phyloP scores from a whole-genome alignment of 331 rosid species.

The Phaseolus coccineus region DNA sequence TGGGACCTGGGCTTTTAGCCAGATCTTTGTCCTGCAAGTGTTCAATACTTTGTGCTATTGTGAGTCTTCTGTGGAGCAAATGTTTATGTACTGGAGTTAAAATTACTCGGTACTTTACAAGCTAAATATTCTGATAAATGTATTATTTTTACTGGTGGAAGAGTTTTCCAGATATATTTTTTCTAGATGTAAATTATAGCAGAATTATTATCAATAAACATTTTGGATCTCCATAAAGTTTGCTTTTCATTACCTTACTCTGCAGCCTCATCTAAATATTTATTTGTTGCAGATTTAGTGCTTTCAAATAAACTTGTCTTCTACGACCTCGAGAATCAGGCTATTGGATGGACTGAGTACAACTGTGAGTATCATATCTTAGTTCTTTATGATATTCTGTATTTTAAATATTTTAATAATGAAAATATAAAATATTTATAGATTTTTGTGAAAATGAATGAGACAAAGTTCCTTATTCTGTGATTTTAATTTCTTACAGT shows the following conservation, averaged over 20 bases:
- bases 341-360: conserved; percentile 95
- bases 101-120: neutral
- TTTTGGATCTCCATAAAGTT: conserved; percentile 5
- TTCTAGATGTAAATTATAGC: neutral
- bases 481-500: neutral
- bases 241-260: conserved; percentile 18
- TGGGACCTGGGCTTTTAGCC: neutral
- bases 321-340: conserved; percentile 91
- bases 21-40: neutral
- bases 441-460: conserved; percentile 13
- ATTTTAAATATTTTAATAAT: conserved; percentile 18
- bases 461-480: neutral
- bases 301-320: conserved; percentile 94
- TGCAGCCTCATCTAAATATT: conserved; percentile 17
- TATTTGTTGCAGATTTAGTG: conserved; percentile 82
- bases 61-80: neutral
- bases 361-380: conserved; percentile 73
- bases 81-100: neutral
- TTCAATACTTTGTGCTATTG: neutral
- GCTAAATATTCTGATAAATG: neutral
- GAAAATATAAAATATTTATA: neutral
- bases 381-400: conserved; percentile 27
- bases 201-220: conserved; percentile 11
- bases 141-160: conserved; percentile 18
- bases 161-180: neutral